These are phyloP conservation scores for Nematocida minor DNA, from an alignment of 371 early-diverging fungal genomes.

Conservation along the genomic window DNA sequence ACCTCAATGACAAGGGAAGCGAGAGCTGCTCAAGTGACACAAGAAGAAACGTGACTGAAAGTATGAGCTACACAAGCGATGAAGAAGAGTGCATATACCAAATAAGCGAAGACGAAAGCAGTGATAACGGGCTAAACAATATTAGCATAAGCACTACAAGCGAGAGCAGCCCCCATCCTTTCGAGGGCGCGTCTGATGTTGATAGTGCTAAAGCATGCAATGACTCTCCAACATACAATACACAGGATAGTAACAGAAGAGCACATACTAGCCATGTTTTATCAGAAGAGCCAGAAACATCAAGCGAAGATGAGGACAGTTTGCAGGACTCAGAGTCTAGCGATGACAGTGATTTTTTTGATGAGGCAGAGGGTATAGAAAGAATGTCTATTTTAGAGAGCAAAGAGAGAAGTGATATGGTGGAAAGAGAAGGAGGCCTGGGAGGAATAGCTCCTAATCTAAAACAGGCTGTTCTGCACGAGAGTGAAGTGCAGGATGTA, in stretches of 20 bases:
- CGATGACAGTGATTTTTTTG: no score
- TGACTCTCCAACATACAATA: not conserved
- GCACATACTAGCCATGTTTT: no score
- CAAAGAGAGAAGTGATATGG: not conserved
- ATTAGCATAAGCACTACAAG: conserved; percentile 14
- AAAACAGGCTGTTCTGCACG: conserved; percentile 78
- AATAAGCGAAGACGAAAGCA: not conserved
- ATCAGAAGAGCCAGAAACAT: not conserved
- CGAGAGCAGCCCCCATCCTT: not conserved
- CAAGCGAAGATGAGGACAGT: not conserved
- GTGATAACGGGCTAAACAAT: not conserved
- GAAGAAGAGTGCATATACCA: not conserved
- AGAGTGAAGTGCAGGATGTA: conserved; percentile 68
- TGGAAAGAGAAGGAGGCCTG: not conserved
- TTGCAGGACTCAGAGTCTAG: not conserved
- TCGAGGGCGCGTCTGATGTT: not conserved
- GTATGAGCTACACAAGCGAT: not conserved
- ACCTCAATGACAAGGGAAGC: not conserved
- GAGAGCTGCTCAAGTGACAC: not conserved
- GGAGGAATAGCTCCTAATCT: conserved; percentile 71
- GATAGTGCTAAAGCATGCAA: not conserved
- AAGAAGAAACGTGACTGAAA: not conserved
- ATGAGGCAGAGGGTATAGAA: no score
- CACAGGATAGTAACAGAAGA: not conserved
- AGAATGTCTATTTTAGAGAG: not conserved